Percentiles rank a stretch among this genome's conserved stretches.
Conservation (phyloP, 2,329 filamentous ascomycete species). For the Lachnellula suecica region DNA sequence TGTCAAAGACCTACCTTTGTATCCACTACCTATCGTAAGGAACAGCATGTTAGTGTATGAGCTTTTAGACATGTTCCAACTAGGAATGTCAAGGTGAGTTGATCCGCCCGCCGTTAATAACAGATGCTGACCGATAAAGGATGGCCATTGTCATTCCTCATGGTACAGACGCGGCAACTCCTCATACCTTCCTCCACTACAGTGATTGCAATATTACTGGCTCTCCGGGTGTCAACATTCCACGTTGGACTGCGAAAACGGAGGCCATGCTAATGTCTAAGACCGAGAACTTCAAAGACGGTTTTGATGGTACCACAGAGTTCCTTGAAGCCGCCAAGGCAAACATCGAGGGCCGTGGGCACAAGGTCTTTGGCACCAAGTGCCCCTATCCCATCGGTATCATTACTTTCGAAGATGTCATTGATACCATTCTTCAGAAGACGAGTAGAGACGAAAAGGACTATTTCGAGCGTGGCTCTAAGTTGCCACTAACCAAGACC, state of each 20-base stretch:
- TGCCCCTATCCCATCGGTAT: slow-evolving; percentile 28
- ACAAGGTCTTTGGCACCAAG: slow-evolving; percentile 15
- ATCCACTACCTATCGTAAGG: slow-evolving; percentile 29
- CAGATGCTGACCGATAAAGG: slow-evolving; percentile 7
- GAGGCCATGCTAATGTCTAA: neutral
- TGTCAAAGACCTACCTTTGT: slow-evolving; percentile 28
- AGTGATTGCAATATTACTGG: neutral
- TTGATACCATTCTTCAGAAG: slow-evolving; percentile 27
- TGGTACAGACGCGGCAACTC: neutral
- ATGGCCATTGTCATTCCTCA: slow-evolving; percentile 26
- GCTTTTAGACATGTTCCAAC: slow-evolving; percentile 29
- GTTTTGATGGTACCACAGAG: slow-evolving; percentile 15
- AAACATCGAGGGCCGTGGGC: slow-evolving; percentile 4
- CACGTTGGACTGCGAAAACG: slow-evolving; percentile 16
- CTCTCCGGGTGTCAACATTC: neutral
- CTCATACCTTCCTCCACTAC: neutral
- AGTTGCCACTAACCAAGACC: slow-evolving; percentile 15
- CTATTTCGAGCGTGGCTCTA: slow-evolving; percentile 20
- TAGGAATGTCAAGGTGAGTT: slow-evolving; percentile 27
- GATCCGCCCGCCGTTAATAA: too few species aligned
- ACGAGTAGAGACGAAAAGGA: slow-evolving; percentile 25
- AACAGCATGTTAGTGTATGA: slow-evolving; percentile 27
- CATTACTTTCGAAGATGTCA: slow-evolving; percentile 29
- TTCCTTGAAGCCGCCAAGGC: slow-evolving; percentile 16
- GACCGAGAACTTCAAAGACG: neutral